Base-by-base conservation (phyloP, 495 filamentous ascomycete genomes). In the Friedmanniomyces endolithicus region DNA sequence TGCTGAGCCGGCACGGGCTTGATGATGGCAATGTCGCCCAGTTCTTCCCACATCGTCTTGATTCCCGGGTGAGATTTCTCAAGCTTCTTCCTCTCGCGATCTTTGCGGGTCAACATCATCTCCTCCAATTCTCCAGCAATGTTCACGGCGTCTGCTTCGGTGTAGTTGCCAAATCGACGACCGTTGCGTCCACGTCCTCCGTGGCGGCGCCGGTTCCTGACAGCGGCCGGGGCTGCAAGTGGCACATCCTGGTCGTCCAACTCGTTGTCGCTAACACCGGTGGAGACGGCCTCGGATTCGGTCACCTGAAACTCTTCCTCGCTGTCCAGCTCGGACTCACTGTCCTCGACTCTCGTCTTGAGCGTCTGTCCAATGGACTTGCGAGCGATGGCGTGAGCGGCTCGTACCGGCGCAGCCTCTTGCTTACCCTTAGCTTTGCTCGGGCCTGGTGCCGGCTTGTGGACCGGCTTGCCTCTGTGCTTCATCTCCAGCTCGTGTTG, bases 51-150 rank as follows among this genome's bases (percentile, higher is more conserved):
- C 84, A 96, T 92, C 0, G 81, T 87, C 20, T 62, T 67, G 39
- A 98, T 74, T 34, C 77, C 75, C 1, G 92, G 88, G 67, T 98
- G 92, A 35, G 83, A 72, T 8, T 71, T 68, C 62, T 90, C 85
- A 7, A 96, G 80, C 52, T 81, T 83, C 54, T 70, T 67, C 17
- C 82, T 75, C 59, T 84, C 80, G 62, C 65, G 71, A n/a, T 61
- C 66, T 50, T 69, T 53, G 64, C 63, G 61, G 23, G 58, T 53
- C 53, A 64, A 54, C 50, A 64, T 63, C 40, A 63, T 60, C 24
- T 63, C 61, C 45, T 33, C 56, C 34, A 58, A 52, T 23, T 53
- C 35, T 23, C 40, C 27, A 16, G 40, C 39, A 7, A 53, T 48
- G 19, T 19, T 16, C 1, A 16, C 48, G 2, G 24, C 58, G 7